These are phyloP conservation scores for Boletus barrowsii DNA, from an alignment of 768 basidiomycete species.

Conservation along the genomic window DNA sequence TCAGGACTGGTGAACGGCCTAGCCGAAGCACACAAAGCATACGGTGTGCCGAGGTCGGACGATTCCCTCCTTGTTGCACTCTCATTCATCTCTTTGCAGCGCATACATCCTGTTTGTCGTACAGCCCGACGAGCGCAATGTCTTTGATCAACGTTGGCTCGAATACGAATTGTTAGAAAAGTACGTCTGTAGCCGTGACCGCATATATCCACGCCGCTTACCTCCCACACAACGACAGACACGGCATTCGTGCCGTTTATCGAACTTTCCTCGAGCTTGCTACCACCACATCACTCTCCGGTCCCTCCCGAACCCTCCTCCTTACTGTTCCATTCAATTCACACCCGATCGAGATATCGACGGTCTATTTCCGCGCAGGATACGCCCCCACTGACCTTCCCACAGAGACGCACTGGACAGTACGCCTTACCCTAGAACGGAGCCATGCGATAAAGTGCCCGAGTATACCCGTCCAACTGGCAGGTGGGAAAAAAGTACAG, in stretches of 20 bases:
- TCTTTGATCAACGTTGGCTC: constrained; percentile 89
- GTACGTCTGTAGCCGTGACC: constrained; percentile 40
- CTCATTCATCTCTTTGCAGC: constrained; percentile 22
- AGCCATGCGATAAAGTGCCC: constrained; percentile 92
- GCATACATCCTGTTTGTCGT: constrained; percentile 82
- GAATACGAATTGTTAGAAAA: constrained; percentile 83
- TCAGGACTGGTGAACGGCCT: constrained; percentile 71
- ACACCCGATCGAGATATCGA: constrained; percentile 63
- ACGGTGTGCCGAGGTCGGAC: constrained; percentile 51
- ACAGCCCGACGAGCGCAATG: constrained; percentile 84
- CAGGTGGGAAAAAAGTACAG: constrained; percentile 95
- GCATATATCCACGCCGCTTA: background rate
- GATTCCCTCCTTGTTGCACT: background rate
- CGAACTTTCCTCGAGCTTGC: constrained; percentile 73
- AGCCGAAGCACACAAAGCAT: constrained; percentile 75
- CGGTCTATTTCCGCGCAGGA: constrained; percentile 88
- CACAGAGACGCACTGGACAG: constrained; percentile 58
- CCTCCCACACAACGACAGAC: constrained; percentile 37
- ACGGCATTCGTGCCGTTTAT: constrained; percentile 71
- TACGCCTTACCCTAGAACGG: constrained; percentile 75
- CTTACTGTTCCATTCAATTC: constrained; percentile 25
- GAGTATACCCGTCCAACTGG: constrained; percentile 85
- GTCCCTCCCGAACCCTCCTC: constrained; percentile 43
- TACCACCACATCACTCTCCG: constrained; percentile 48
- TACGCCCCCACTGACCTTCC: constrained; percentile 85